Evolutionary conservation across 108 stramenopile species (phyloP), one percentile per base, ranked within the genome.

Genomic region (Cyclotella atomus): DNA sequence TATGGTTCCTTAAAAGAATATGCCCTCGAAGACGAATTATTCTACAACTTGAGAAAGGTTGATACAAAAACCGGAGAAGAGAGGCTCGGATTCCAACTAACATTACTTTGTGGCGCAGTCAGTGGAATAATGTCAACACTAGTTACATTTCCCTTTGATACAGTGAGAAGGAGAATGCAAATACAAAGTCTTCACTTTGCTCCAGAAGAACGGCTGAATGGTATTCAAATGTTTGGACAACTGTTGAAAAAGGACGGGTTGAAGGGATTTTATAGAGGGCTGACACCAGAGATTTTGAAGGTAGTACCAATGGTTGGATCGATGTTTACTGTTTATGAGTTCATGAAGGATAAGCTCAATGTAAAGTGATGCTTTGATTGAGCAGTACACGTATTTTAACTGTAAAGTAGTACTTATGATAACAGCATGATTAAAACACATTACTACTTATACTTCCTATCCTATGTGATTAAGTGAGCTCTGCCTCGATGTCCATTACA

Each of bases 261-360:
- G 28, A 75, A 71, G 27, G 91, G 95, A 33, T 73, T 98, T 29
- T 98, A 98, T 69, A 79, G 97, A 65, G 97, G 97, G 34, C 59
- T 97, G 69, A 89, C 88, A 38, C 94, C 94, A 17, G 97, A 98
- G 79, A 55, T 95, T 35, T 44, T 98, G 75, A 98, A 98, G 67
- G 97, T 98, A 12, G 81, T 94, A 9, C 97, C 97, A n/a, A 96
- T 96, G 93, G 97, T 98, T 4, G 91, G 92, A 0, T 93, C 91
- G 15, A 96, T 95, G 93, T 98, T 98, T 67, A 66, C 84, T 32
- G 88, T 92, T 4, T 98, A 96, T 75, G 97, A 98, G 82, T 83
- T 81, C 25, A 66, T 91, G 55, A 94, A 91, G 60, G 91, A 91
- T 27, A 43, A 84, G 49, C 76, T 94, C 28, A 80, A 91, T 59